These are phyloP conservation scores for Phanerodontia chrysosporium DNA, from an alignment of 768 basidiomycete species.

Conservation along the genomic window DNA sequence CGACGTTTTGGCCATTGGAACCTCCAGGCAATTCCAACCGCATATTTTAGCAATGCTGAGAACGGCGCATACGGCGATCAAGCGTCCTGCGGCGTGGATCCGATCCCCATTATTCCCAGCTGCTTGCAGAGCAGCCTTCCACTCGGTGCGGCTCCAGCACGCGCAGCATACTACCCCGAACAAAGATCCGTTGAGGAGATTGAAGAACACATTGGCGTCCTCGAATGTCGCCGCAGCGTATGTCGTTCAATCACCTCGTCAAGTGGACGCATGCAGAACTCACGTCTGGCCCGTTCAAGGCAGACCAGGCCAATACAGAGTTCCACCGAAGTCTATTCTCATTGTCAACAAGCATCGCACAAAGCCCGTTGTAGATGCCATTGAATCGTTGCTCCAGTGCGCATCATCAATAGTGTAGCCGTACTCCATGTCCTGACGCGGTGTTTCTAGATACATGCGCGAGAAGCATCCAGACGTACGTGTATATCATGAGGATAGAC, in stretches of 20 bases:
- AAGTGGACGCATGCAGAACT: background rate
- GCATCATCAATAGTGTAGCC: conserved; percentile 21
- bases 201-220: background rate
- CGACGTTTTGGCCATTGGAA: background rate
- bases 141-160: background rate
- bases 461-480: conserved; percentile 27
- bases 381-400: conserved; percentile 68
- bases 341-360: conserved; percentile 82
- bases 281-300: conserved; percentile 7
- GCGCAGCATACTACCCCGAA: background rate
- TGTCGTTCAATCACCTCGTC: background rate
- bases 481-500: conserved; percentile 33
- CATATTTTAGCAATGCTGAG: background rate
- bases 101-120: background rate
- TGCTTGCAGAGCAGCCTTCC: background rate
- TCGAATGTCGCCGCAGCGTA: background rate
- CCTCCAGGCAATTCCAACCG: no score
- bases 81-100: background rate
- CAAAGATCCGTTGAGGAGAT: background rate
- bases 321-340: conserved; percentile 58
- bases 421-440: background rate
- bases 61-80: background rate
- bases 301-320: conserved; percentile 12
- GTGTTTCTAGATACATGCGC: conserved; percentile 23
- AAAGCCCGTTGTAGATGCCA: conserved; percentile 70